Evolutionary conservation across 129 eudicot species (phyloP), one percentile per base, ranked within the genome.

Genomic region (Escallonia herrerae): DNA sequence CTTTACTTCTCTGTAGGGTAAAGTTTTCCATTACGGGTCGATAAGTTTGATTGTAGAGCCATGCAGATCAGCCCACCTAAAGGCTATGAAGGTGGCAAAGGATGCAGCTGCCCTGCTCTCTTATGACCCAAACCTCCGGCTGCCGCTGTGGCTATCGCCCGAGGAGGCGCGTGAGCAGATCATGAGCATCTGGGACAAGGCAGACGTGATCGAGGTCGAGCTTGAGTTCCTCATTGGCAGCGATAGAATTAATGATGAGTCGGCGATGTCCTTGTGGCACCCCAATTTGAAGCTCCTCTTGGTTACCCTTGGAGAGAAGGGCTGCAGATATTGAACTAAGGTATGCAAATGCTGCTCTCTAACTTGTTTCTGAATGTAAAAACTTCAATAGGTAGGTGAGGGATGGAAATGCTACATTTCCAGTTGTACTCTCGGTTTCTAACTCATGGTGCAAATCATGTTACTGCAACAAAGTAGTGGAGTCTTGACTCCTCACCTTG

Each of bases 141-240:
- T 84, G 49, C 90, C 90, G 6, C 68, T 84, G 60, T 84, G 90
- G 90, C 84, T 86, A 1, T 84, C 90, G 11, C 81, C 64, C 2
- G 72, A 84, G 60, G 90, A 81, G 15, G 90, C 90, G 2, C 78
- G 83, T 13, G 43, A 77, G 15, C 80, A 76, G 68, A 84, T 84
- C 63, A 71, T 84, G 83, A 84, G 90, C 77, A 77, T 84, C 38
- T 84, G 90, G 90, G 79, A 81, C 55, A 74, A 84, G 60, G 84
- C 90, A 2, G 90, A 84, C 56, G 76, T 84, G 66, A 84, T 84
- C 53, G 90, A 84, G 73, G 81, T 77, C 59, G 90, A 84, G 76
- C 78, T 84, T 2, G 73, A 79, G 37, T 84, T 84, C 55, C 83
- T 84, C 40, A 84, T 86, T 2, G 75, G 83, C 6, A 80, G 77